Evolutionary conservation across 164 flowering plant genomes (phyloP), one percentile per base, ranked within the genome.

Genomic region (Macadamia integrifolia): DNA sequence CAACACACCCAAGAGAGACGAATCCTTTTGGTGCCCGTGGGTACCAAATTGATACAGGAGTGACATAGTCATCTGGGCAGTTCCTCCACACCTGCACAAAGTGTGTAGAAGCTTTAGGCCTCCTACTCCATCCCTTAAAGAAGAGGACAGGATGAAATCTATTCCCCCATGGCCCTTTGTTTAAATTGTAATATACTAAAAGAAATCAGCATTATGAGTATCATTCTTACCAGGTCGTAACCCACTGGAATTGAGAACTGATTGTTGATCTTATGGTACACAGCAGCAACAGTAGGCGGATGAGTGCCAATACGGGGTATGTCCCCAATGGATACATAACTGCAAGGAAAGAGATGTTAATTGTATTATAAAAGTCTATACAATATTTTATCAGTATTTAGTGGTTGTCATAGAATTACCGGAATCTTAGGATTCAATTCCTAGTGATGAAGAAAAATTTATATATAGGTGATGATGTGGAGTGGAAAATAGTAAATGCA

Each of bases 1-100:
- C 96, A 50, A 95, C 84, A 71, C 96, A 92, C 64, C 99, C 99
- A 5, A 75, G 80, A 58, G 98, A 80, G 1, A 87, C 83, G 59
- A 67, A 95, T 60, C 98, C 99, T 56, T 88, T 93, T 1, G 98
- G 98, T 11, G 99, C 86, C 32, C 99, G 84, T 23, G 99, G 97
- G 62, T 70, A 82, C 99, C 99, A 95, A 66, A 95, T 85, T 6
- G 99, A 88, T 52, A 88, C 85, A 0, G 91, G 88, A 67, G 69
- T 75, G n/a, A 56, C 69, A 71, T 89, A 95, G 77, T 95, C 97
- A 31, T 92, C 99, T 6, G 58, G 1, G 69, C 99, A 95, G 71
- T 95, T 95, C 74, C 99, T 87, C 99, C 99, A 92, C 14, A 90
- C 97, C 99, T 94, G 78, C 70, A 72, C 10, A 70, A 48, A 17